These are phyloP conservation scores for Pythium pyrilobum DNA, from an alignment of 352 stramenopile genomes.

Conservation along the genomic window DNA sequence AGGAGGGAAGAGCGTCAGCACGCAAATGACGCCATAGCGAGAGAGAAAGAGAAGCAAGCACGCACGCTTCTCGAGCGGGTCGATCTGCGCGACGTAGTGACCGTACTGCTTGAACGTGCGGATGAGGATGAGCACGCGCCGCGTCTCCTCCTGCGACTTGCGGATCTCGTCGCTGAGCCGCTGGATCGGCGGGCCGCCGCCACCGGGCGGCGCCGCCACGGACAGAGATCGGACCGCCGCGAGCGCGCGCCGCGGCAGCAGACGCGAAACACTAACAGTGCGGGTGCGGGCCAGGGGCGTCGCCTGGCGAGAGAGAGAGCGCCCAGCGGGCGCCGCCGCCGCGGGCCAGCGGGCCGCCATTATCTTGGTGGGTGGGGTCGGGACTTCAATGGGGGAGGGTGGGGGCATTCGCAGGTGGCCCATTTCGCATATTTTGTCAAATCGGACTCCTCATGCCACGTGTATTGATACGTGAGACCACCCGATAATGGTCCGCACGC, in stretches of 20 bases:
- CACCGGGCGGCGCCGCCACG: not conserved
- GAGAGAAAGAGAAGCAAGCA: too few species aligned
- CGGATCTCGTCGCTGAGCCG: slow-evolving; percentile 73
- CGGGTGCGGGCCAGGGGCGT: too few species aligned
- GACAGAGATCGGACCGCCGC: not conserved
- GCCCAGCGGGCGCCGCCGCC: too few species aligned
- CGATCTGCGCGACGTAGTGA: slow-evolving; percentile 85
- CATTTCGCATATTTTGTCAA: not conserved
- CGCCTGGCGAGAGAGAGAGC: too few species aligned
- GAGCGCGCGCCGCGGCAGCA: too few species aligned
- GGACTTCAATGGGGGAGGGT: too few species aligned
- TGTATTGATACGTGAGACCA: not conserved
- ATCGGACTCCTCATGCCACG: not conserved
- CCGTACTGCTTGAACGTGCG: slow-evolving; percentile 89
- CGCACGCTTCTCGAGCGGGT: slow-evolving; percentile 77
- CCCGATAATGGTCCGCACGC: not conserved
- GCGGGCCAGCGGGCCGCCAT: too few species aligned
- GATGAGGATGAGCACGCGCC: slow-evolving; percentile 76
- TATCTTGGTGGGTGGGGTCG: too few species aligned
- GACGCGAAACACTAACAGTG: too few species aligned
- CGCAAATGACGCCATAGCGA: too few species aligned
- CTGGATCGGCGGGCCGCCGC: slow-evolving; percentile 29
- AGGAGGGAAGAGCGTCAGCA: not conserved
- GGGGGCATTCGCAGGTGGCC: too few species aligned
- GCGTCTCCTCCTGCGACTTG: slow-evolving; percentile 82